These are phyloP conservation scores for Saccharomycopsis schoenii DNA, from an alignment of 805 yeast genomes.

Conservation along the genomic window DNA sequence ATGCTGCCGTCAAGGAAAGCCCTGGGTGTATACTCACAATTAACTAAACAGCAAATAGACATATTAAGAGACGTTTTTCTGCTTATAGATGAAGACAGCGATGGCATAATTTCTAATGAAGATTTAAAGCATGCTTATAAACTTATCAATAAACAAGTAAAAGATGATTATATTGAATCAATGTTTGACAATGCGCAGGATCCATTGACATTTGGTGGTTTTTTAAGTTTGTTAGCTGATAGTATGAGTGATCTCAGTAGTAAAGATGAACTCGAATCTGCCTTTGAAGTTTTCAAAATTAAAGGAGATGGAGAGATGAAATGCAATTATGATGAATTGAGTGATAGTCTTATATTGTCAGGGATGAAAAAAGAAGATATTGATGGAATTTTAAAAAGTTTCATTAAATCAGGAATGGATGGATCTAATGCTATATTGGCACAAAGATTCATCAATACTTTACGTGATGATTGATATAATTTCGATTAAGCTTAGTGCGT, in stretches of 20 bases:
- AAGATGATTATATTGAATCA: conserved; percentile 31
- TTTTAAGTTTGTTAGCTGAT: conserved; percentile 50
- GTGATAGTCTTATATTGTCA: conserved; percentile 37
- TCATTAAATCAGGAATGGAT: conserved; percentile 43
- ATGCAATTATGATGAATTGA: conserved; percentile 40
- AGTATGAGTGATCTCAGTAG: conserved; percentile 44
- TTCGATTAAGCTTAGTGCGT: neutral
- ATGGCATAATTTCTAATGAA: conserved; percentile 45
- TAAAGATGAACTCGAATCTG: conserved; percentile 43
- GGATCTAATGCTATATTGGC: conserved; percentile 51
- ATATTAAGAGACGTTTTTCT: conserved; percentile 68
- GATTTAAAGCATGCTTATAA: conserved; percentile 49
- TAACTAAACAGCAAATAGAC: conserved; percentile 54
- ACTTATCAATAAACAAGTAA: conserved; percentile 38
- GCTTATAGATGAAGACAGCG: conserved; percentile 72
- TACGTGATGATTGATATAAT: conserved; percentile 15
- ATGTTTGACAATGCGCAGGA: conserved; percentile 39
- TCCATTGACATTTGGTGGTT: conserved; percentile 53
- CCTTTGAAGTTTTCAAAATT: conserved; percentile 44
- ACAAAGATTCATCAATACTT: conserved; percentile 16
- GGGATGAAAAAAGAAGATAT: conserved; percentile 36
- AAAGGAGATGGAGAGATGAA: conserved; percentile 29
- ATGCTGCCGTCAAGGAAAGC: conserved; percentile 11
- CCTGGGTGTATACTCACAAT: conserved; percentile 24
- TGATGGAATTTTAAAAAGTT: conserved; percentile 42